Percentiles rank a stretch among this genome's conserved stretches.
Conservation (phyloP, 2,329 filamentous ascomycete genomes). For the Aspergillus awamori region DNA sequence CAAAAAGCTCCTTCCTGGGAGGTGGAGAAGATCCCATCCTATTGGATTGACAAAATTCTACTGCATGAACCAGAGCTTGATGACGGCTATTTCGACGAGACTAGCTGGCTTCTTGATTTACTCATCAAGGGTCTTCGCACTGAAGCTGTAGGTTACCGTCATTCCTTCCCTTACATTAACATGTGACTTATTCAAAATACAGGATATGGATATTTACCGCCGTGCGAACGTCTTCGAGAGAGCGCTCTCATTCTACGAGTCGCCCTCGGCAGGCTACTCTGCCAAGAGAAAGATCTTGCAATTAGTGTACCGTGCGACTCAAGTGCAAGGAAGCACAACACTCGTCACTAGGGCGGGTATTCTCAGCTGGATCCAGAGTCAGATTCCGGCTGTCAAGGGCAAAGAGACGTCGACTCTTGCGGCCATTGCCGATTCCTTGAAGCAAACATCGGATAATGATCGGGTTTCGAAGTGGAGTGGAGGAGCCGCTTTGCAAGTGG, state of each 20-base stretch:
- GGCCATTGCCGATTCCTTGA: constrained; percentile 61
- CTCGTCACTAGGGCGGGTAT: constrained; percentile 75
- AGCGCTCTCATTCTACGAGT: constrained; percentile 68
- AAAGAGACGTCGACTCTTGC: constrained; percentile 48
- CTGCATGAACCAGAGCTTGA: constrained; percentile 73
- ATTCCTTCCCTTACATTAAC: neutral
- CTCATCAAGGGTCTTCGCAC: constrained; percentile 66
- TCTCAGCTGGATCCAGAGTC: constrained; percentile 72
- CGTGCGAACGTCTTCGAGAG: constrained; percentile 72
- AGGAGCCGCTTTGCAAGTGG: constrained; percentile 43
- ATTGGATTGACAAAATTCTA: constrained; percentile 70
- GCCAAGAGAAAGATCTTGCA: constrained; percentile 65
- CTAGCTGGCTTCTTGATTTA: constrained; percentile 73
- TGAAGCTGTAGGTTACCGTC: constrained; percentile 51
- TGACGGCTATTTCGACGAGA: constrained; percentile 71
- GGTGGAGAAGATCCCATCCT: constrained; percentile 56
- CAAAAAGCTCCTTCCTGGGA: constrained; percentile 78
- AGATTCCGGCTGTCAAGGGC: constrained; percentile 55
- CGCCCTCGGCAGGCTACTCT: constrained; percentile 63
- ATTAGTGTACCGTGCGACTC: constrained; percentile 66
- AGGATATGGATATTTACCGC: constrained; percentile 55
- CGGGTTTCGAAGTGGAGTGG: constrained; percentile 69
- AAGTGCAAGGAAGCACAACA: constrained; percentile 75
- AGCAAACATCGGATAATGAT: constrained; percentile 68
- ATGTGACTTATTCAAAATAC: constrained; percentile 16